These are phyloP conservation scores for Neofusicoccum parvum DNA, from an alignment of 2,329 filamentous ascomycete genomes.

Conservation along the genomic window DNA sequence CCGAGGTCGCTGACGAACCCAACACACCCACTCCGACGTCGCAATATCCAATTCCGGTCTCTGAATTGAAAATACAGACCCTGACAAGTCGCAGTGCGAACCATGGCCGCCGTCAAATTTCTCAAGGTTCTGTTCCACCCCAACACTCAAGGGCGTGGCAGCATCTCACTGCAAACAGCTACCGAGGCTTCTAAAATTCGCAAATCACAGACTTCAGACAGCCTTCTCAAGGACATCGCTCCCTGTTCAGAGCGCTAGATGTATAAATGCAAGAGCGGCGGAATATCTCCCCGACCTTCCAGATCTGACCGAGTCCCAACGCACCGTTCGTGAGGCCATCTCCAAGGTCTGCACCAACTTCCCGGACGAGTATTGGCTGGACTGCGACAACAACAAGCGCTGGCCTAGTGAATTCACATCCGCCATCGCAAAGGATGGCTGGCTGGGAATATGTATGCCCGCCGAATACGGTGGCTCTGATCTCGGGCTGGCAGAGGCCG, in stretches of 20 bases:
- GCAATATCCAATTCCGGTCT: neutral
- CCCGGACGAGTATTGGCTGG: slow-evolving; percentile 75
- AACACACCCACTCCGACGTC: neutral
- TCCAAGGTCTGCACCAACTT: slow-evolving; percentile 69
- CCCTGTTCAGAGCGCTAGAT: neutral
- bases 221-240: neutral
- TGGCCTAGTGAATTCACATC: slow-evolving; percentile 78
- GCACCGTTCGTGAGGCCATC: slow-evolving; percentile 72
- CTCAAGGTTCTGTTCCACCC: neutral
- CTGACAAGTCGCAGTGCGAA: neutral
- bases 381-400: slow-evolving; percentile 68
- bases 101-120: neutral
- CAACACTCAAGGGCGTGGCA: neutral
- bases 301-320: slow-evolving; percentile 67
- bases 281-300: slow-evolving; percentile 25
- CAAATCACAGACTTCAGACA: neutral
- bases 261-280: neutral
- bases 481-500: slow-evolving; percentile 77
- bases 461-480: slow-evolving; percentile 74
- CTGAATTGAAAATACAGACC: neutral
- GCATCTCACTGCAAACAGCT: neutral
- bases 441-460: slow-evolving; percentile 79
- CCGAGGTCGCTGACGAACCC: neutral
- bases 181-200: neutral
- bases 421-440: slow-evolving; percentile 72